Base-by-base conservation (phyloP, 148 eudicot species). In the Pouteria glomerata region DNA sequence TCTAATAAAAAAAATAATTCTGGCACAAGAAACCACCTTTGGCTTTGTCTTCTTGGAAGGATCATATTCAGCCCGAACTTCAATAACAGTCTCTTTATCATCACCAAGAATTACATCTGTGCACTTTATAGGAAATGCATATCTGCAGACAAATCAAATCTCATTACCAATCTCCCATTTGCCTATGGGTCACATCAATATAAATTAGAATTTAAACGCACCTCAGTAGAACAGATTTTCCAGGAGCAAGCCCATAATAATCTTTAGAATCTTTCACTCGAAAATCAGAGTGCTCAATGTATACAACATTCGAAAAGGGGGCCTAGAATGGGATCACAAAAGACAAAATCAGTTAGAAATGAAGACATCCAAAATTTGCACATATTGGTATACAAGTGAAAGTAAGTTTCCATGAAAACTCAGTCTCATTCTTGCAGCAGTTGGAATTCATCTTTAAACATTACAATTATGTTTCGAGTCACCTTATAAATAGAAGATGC, bases 231-330 rank as follows among this genome's bases (percentile, higher is more conserved):
- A 92, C 97, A 68, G 89, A 85, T 78, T 95, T 95, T 31, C 97
- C 97, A 57, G 94, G 99, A 66, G 99, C 97, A 64, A 95, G 86
- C 52, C 99, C 99, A 79, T 91, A 91, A 74, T 95, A 95, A 77
- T 90, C 99, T 91, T 90, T 95, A 69, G 99, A 87, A 75, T 95
- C 97, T 78, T 86, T 87, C 90, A 90, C 78, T 57, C 96, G 87
- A 77, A 95, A 95, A 79, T 95, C 96, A 73, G 99, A 79, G n/a
- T 77, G 83, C 78, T 95, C 97, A 67, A 95, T 95, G 77, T 92
- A 95, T n/a, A 95, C 84, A 73, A 87, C 88, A 42, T 80, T 89
- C 6, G 97, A 89, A 78, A 92, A 95, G 3, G 92, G 99, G 48
- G 88, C 97, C 96, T 95, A 60, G 42, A 69, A 45, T 66, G 58